Evolutionary conservation across 257 asterid species (phyloP).

Genomic region (Marsdenia floribunda): DNA sequence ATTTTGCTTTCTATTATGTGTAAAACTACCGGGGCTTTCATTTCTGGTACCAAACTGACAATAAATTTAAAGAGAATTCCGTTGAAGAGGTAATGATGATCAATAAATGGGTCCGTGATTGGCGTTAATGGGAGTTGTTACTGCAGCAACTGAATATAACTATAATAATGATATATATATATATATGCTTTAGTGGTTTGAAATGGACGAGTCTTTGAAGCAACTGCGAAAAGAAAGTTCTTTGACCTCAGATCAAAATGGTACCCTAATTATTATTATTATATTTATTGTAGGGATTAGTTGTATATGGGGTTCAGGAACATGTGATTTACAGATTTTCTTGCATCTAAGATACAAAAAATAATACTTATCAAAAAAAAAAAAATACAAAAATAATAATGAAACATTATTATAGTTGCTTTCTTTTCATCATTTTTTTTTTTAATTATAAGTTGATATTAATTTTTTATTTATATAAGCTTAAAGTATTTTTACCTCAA

Average conservation of each 20-base stretch:
- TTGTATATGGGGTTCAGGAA: background rate
- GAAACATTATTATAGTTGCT: no score
- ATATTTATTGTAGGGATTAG: background rate
- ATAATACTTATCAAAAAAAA: no score
- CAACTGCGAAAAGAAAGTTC: background rate
- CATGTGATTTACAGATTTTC: background rate
- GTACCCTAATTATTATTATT: background rate
- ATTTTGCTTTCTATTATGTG: background rate
- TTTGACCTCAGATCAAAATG: background rate
- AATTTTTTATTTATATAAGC: no score
- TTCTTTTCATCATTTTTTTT: no score
- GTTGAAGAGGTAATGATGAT: background rate
- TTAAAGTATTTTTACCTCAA: no score
- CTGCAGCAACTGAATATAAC: background rate
- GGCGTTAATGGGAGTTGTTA: background rate
- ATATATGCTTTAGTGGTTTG: no score
- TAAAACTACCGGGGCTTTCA: background rate
- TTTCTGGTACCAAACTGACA: conserved; percentile 4
- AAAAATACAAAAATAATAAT: no score
- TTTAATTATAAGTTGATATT: no score
- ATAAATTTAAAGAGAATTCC: background rate
- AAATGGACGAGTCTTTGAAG: background rate
- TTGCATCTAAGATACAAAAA: no score
- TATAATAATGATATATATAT: background rate
- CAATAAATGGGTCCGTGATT: background rate